Percentiles rank a stretch among this genome's conserved stretches.
These are phyloP conservation scores for Lolium multiflorum DNA, from an alignment of 176 grass and related monocot species.

Conservation along the genomic window DNA sequence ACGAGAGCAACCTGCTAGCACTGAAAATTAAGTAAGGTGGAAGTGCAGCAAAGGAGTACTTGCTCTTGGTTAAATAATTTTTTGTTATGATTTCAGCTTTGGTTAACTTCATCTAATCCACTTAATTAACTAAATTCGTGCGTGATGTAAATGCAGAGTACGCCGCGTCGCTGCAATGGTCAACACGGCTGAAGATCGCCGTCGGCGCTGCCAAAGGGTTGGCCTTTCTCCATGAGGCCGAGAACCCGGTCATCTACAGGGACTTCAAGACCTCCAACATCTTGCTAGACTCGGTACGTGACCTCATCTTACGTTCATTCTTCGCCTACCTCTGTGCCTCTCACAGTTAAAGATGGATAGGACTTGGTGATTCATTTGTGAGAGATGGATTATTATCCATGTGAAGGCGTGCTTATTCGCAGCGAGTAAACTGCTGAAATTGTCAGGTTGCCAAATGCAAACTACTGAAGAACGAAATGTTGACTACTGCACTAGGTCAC, in stretches of 20 bases:
- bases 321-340: background rate
- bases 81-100: background rate
- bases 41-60: background rate
- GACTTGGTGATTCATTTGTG: background rate
- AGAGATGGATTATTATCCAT: background rate
- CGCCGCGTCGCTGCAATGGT: constrained; percentile 79
- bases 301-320: background rate
- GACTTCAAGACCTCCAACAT: constrained; percentile 99
- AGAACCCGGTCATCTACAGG: constrained; percentile 91
- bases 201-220: constrained; percentile 84
- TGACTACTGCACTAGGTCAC: background rate
- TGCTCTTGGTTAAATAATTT: background rate
- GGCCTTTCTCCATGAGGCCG: constrained; percentile 85
- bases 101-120: constrained; percentile 19
- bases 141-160: constrained; percentile 53
- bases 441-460: constrained; percentile 36
- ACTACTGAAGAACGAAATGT: constrained; percentile 29
- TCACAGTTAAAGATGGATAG: background rate
- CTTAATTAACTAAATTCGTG: background rate
- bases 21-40: background rate
- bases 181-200: constrained; percentile 90
- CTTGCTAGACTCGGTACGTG: constrained; percentile 83
- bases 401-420: background rate
- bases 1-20: background rate
- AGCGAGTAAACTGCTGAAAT: constrained; percentile 32